These are phyloP conservation scores for Endogone sp. DNA, from an alignment of 192 early-diverging fungal species.

Conservation along the genomic window DNA sequence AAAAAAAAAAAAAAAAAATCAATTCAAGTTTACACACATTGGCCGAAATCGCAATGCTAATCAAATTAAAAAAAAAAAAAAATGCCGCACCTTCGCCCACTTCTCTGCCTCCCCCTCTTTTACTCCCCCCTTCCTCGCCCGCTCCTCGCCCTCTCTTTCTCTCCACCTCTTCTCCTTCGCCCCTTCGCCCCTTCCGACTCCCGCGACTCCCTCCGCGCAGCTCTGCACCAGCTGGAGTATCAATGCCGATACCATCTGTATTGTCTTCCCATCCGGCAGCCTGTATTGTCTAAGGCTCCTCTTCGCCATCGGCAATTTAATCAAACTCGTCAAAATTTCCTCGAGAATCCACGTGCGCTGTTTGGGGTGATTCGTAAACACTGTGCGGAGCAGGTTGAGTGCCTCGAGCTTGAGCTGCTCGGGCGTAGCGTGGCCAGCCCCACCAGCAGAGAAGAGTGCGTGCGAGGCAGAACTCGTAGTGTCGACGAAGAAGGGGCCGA, in stretches of 20 bases:
- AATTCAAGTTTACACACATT: too few species aligned
- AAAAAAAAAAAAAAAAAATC: too few species aligned
- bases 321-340: constrained; percentile 74
- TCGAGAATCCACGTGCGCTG: constrained; percentile 84
- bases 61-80: background rate
- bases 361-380: constrained; percentile 50
- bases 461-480: too few species aligned
- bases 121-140: too few species aligned
- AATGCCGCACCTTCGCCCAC: background rate
- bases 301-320: constrained; percentile 61
- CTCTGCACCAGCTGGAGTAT: constrained; percentile 69
- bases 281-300: constrained; percentile 48
- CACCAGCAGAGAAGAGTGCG: too few species aligned
- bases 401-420: constrained; percentile 16
- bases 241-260: constrained; percentile 70
- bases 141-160: constrained; percentile 1
- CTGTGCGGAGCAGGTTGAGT: constrained; percentile 15
- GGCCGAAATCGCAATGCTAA: too few species aligned
- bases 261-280: constrained; percentile 53
- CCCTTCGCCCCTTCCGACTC: background rate
- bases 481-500: constrained; percentile 50
- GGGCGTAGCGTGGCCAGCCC: too few species aligned
- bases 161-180: background rate
- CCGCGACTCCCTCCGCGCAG: constrained; percentile 12
- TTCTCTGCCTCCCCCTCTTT: background rate